Percentiles rank a stretch among this genome's conserved stretches.
Conservation (phyloP, 2,329 filamentous ascomycete genomes). For the Neofusicoccum cordaticola region DNA sequence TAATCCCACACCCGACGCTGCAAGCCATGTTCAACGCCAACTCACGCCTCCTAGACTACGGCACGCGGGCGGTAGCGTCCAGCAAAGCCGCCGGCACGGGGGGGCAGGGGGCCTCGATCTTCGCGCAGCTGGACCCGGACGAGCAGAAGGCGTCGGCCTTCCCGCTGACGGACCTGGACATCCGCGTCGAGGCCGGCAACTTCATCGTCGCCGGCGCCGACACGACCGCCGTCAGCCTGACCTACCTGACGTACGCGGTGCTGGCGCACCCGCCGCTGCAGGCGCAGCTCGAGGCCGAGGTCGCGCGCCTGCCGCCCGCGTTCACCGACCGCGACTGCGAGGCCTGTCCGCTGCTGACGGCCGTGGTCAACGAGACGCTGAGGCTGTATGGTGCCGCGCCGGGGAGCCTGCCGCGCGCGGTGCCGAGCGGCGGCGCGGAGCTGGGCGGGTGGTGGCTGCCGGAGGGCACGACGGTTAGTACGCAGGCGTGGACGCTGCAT, state of each 20-base stretch:
- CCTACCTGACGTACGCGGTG: conserved; percentile 35
- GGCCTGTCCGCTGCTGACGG: conserved; percentile 29
- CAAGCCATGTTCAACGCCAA: conserved; percentile 37
- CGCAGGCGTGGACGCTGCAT: conserved; percentile 40
- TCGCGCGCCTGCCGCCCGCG: conserved; percentile 21
- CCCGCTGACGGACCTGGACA: conserved; percentile 32
- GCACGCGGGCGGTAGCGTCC: conserved; percentile 31
- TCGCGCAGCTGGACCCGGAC: conserved; percentile 33
- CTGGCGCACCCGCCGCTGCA: conserved; percentile 24
- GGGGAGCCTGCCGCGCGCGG: conserved; percentile 33
- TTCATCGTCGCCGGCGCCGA: conserved; percentile 36
- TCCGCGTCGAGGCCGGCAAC: conserved; percentile 32
- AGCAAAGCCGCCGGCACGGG: conserved; percentile 22
- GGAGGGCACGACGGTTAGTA: conserved; percentile 33
- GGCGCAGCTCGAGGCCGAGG: conserved; percentile 24
- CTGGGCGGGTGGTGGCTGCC: conserved; percentile 38
- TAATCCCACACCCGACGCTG: conserved; percentile 28
- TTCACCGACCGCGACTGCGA: conserved; percentile 28
- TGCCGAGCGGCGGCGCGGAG: conserved; percentile 32
- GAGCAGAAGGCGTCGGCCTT: conserved; percentile 29
- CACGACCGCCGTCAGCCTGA: conserved; percentile 33
- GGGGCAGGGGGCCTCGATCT: conserved; percentile 30
- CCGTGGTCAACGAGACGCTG: conserved; percentile 39
- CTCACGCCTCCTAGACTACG: conserved; percentile 30
- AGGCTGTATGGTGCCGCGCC: conserved; percentile 38